Percentiles rank a stretch among this genome's conserved stretches.
phyloP scores from a whole-genome alignment of 176 grass and related monocot genomes.

The Paspalum notatum region DNA sequence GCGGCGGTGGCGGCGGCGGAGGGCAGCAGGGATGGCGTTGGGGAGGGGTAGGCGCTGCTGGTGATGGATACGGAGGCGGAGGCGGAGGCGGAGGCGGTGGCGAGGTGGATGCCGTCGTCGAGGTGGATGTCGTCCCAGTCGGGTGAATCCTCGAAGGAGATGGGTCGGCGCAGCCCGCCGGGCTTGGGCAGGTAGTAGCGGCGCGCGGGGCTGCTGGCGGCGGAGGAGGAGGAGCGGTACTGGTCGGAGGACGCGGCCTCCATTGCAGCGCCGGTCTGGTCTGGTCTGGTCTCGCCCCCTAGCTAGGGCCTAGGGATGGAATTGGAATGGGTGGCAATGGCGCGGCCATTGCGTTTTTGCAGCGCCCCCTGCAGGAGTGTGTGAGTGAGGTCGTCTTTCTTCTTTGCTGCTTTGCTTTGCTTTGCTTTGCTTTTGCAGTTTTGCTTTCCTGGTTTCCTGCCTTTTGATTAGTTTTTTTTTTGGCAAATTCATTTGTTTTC shows the following conservation, averaged over 20 bases:
- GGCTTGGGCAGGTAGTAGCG: slow-evolving; percentile 76
- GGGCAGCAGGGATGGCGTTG: slow-evolving; percentile 43
- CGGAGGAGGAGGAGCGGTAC: slow-evolving; percentile 85
- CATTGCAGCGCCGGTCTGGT: slow-evolving; percentile 20
- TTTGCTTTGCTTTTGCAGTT: neutral
- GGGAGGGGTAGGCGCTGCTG: slow-evolving; percentile 66
- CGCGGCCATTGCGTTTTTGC: too few relatives aligned
- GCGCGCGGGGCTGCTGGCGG: slow-evolving; percentile 64
- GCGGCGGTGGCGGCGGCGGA: slow-evolving; percentile 32
- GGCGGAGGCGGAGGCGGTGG: slow-evolving; percentile 48
- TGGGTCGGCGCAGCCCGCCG: slow-evolving; percentile 57
- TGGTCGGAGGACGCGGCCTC: slow-evolving; percentile 62
- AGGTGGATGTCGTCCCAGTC: slow-evolving; percentile 93
- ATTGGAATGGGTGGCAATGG: too few relatives aligned
- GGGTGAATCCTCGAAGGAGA: slow-evolving; percentile 94
- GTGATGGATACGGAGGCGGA: slow-evolving; percentile 57
- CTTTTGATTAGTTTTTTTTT: neutral
- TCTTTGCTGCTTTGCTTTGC: neutral
- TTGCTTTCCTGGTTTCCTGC: neutral
- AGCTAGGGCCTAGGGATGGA: too few relatives aligned
- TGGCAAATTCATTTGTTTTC: neutral
- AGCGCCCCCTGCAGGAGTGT: too few relatives aligned
- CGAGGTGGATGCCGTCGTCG: slow-evolving; percentile 56
- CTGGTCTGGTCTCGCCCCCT: too few relatives aligned
- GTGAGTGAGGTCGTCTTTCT: too few relatives aligned